Conservation (phyloP, 169 alveolate species). For the Babesia ovis region DNA sequence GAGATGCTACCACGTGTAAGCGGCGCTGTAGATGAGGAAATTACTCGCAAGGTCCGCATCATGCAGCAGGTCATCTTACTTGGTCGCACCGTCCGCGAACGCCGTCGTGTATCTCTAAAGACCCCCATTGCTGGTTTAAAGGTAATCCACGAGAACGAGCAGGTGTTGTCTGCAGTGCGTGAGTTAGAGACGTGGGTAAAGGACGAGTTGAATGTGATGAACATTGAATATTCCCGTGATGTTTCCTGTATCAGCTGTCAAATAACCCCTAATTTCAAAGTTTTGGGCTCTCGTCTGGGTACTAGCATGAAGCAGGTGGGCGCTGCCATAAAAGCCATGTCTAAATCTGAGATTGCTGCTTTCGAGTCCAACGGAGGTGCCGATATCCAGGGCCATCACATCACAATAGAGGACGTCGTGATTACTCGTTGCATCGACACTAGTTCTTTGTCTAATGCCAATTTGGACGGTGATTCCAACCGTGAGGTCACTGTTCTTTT, state of each 20-base stretch:
- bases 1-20: constrained; percentile 59
- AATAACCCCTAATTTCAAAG: constrained; percentile 85
- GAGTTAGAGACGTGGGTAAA: constrained; percentile 65
- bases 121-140: constrained; percentile 85
- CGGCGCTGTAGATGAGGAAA: constrained; percentile 45
- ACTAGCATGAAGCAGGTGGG: constrained; percentile 73
- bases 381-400: constrained; percentile 48
- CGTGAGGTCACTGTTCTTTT: constrained; percentile 44
- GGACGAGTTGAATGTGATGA: constrained; percentile 86
- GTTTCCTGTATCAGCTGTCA: constrained; percentile 76
- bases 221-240: constrained; percentile 76
- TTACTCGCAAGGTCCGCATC: constrained; percentile 34
- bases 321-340: constrained; percentile 33
- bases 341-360: constrained; percentile 10
- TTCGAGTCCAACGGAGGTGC: constrained; percentile 8
- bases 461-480: constrained; percentile 63
- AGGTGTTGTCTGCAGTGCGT: constrained; percentile 30
- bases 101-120: constrained; percentile 86
- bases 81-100: constrained; percentile 92
- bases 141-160: constrained; percentile 65
- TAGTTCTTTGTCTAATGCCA: constrained; percentile 10
- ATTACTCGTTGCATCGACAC: constrained; percentile 39
- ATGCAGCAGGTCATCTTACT: constrained; percentile 78
- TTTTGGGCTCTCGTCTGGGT: constrained; percentile 85
- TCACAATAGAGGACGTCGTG: constrained; percentile 61